These are phyloP conservation scores for Aspergillus sp. DNA, from an alignment of 2,329 filamentous ascomycete genomes.

Conservation along the genomic window DNA sequence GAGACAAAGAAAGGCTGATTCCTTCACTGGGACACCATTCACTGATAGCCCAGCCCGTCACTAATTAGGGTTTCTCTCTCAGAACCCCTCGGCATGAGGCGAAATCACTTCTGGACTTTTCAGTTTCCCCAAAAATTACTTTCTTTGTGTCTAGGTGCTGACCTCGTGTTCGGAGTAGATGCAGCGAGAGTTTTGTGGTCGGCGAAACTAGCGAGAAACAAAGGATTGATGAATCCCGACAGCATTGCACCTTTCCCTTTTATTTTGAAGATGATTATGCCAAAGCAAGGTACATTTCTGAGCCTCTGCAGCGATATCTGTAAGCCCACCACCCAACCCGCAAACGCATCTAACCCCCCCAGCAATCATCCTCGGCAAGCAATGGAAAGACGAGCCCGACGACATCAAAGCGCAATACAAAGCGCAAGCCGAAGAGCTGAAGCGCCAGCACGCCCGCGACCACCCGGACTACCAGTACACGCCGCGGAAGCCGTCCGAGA, in stretches of 20 bases:
- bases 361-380: conserved; percentile 34
- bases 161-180: no score
- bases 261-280: conserved; percentile 34
- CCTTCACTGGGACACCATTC: no score
- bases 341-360: conserved; percentile 8
- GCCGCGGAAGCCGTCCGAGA: conserved; percentile 38
- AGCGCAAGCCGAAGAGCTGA: conserved; percentile 29
- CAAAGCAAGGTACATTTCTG: conserved; percentile 30
- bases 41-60: conserved; percentile 2
- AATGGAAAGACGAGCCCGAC: conserved; percentile 32
- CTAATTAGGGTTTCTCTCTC: no score
- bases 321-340: conserved; percentile 16
- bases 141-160: neutral
- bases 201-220: neutral
- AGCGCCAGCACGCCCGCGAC: conserved; percentile 30
- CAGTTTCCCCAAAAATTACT: neutral
- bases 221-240: neutral
- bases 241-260: conserved; percentile 27
- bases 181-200: no score
- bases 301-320: conserved; percentile 37
- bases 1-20: neutral
- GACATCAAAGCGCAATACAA: conserved; percentile 30
- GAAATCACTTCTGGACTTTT: conserved; percentile 1
- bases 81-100: no score
- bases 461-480: conserved; percentile 39